Percentiles rank a stretch among this genome's conserved stretches.
Evolutionary conservation across 345 rosid species (phyloP).

Genomic region (Eucalyptus caleyi): DNA sequence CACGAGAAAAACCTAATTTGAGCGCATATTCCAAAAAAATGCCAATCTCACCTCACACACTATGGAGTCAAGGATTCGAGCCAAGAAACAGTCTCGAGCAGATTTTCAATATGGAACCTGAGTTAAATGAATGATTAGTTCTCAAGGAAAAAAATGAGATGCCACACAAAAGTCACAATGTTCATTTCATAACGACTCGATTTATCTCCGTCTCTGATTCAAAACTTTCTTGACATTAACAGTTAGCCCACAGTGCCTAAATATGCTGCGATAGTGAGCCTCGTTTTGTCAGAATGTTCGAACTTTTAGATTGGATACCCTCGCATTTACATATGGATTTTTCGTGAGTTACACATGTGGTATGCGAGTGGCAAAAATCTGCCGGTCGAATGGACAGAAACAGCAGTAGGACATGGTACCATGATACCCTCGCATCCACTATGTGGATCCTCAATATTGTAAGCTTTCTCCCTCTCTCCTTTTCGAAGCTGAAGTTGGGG

Average conservation of each 20-base stretch:
- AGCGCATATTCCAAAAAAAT: not conserved
- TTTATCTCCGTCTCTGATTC: not conserved
- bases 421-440: not conserved
- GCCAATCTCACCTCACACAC: not conserved
- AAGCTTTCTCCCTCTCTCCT: not conserved
- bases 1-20: not conserved
- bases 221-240: not conserved
- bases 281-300: not conserved
- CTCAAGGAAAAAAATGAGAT: not conserved
- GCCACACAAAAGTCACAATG: accelerated
- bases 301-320: not conserved
- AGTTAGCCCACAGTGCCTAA: not conserved
- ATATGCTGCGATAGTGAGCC: not conserved
- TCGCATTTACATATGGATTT: not conserved
- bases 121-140: not conserved
- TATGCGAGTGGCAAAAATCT: not conserved
- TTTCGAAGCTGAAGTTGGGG: not conserved
- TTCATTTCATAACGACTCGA: not conserved
- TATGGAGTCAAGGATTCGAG: not conserved
- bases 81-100: not conserved
- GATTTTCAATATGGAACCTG: not conserved
- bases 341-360: not conserved
- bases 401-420: not conserved
- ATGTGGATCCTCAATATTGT: not conserved
- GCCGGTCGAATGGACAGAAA: not conserved